Evolutionary conservation across 2,329 filamentous ascomycete genomes (phyloP).

Genomic region (Hymenoscyphus repandus): DNA sequence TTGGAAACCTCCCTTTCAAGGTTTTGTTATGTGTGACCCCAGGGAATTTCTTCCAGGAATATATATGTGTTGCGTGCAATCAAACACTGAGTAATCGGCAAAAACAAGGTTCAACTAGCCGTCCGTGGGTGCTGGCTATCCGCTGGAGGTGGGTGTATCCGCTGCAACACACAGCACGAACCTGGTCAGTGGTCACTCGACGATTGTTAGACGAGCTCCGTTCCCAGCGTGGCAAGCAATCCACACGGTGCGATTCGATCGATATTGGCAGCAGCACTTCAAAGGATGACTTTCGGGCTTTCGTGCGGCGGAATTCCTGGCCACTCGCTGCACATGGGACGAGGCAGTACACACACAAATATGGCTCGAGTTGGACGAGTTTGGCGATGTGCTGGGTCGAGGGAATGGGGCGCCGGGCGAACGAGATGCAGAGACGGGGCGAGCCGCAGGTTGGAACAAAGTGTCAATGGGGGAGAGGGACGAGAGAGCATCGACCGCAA

Average conservation of each 20-base stretch:
- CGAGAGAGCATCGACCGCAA: not conserved
- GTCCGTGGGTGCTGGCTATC: conserved; percentile 2
- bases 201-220: not conserved
- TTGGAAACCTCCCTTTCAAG: no score
- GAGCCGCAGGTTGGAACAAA: not conserved
- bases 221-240: conserved; percentile 20
- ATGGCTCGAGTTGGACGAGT: no score
- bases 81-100: no score
- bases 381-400: no score
- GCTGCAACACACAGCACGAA: not conserved
- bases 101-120: not conserved
- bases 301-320: no score
- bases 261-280: not conserved
- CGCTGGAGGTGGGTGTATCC: conserved; percentile 5
- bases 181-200: no score
- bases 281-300: no score
- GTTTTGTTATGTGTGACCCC: no score
- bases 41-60: no score
- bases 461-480: not conserved
- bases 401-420: not conserved
- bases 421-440: not conserved
- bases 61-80: no score
- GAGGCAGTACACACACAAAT: no score
- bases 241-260: conserved; percentile 19
- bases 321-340: no score